phyloP scores from a whole-genome alignment of 192 early-diverging fungal species.

The Thoreauomyces humboldtii region DNA sequence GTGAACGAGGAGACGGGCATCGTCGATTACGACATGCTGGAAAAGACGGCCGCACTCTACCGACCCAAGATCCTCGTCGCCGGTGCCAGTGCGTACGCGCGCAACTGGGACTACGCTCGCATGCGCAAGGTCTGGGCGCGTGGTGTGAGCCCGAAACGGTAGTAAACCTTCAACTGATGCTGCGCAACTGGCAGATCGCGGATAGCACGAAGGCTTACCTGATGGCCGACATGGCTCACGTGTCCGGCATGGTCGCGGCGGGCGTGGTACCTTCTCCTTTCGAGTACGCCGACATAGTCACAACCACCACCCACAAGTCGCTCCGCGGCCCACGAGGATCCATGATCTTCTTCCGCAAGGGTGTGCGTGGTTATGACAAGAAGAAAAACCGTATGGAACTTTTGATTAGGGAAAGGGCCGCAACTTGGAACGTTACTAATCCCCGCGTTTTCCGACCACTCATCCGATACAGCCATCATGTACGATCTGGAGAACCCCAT shows the following conservation, averaged over 20 bases:
- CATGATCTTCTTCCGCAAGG: constrained; percentile 98
- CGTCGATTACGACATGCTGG: constrained; percentile 91
- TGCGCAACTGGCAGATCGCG: constrained; percentile 60
- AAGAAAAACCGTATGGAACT: constrained; percentile 73
- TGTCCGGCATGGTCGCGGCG: constrained; percentile 87
- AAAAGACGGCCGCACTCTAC: constrained; percentile 75
- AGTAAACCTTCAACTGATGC: background rate
- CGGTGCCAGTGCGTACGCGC: constrained; percentile 91
- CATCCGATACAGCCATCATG: constrained; percentile 65
- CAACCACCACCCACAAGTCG: constrained; percentile 99
- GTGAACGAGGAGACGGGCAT: constrained; percentile 83
- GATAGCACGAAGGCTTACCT: constrained; percentile 82
- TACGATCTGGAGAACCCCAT: constrained; percentile 95
- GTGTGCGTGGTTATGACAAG: constrained; percentile 81
- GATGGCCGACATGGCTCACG: constrained; percentile 97
- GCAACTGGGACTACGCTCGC: constrained; percentile 90
- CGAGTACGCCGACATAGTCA: constrained; percentile 93
- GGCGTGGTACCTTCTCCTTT: constrained; percentile 86
- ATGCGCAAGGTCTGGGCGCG: constrained; percentile 52
- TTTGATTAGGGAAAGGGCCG: too few relatives aligned
- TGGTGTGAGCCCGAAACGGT: background rate
- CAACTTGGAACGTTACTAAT: background rate
- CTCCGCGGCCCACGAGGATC: constrained; percentile 96
- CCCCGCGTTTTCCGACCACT: too few relatives aligned
- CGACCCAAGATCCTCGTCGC: constrained; percentile 96